These are phyloP conservation scores for Chlorella sp. DNA, from an alignment of 139 green algal species.

Conservation along the genomic window DNA sequence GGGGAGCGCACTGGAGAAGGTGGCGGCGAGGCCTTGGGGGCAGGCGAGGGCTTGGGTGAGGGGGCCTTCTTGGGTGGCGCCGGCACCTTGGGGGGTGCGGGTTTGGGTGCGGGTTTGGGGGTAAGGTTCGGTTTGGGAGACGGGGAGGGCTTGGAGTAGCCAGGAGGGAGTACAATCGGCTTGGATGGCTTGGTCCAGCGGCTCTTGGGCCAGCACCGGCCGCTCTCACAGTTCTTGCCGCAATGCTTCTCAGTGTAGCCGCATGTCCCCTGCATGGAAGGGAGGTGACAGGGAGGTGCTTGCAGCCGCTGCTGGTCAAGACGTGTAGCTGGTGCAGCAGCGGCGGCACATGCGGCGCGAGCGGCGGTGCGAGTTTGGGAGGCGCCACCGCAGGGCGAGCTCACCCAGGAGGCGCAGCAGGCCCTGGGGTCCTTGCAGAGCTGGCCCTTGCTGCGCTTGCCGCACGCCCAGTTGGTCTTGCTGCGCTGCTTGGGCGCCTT, in stretches of 20 bases:
- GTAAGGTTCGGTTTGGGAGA: not conserved
- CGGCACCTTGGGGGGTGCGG: not conserved
- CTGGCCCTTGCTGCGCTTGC: constrained; percentile 12
- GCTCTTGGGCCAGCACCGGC: not conserved
- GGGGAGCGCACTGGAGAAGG: not conserved
- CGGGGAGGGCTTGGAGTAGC: not conserved
- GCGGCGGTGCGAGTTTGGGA: not conserved
- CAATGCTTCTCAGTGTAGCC: constrained; percentile 14
- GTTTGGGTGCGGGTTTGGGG: not conserved
- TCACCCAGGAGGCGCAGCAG: constrained; percentile 28
- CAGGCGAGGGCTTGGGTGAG: not conserved
- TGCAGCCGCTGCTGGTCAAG: not conserved
- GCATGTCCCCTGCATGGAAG: constrained; percentile 1
- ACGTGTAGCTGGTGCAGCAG: no score
- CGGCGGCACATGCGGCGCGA: not conserved
- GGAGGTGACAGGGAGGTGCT: not conserved
- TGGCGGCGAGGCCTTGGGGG: no score
- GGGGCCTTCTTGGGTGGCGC: not conserved
- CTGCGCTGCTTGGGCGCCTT: constrained; percentile 13
- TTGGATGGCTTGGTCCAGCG: not conserved
- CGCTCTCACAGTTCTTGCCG: not conserved
- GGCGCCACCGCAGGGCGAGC: not conserved
- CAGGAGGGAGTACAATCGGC: not conserved
- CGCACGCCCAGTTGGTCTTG: constrained; percentile 10
- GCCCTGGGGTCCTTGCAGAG: constrained; percentile 9